Percentiles rank a stretch among this genome's conserved stretches.
Evolutionary conservation across 805 yeast species (phyloP).

Genomic region (Suhomyces sp.): DNA sequence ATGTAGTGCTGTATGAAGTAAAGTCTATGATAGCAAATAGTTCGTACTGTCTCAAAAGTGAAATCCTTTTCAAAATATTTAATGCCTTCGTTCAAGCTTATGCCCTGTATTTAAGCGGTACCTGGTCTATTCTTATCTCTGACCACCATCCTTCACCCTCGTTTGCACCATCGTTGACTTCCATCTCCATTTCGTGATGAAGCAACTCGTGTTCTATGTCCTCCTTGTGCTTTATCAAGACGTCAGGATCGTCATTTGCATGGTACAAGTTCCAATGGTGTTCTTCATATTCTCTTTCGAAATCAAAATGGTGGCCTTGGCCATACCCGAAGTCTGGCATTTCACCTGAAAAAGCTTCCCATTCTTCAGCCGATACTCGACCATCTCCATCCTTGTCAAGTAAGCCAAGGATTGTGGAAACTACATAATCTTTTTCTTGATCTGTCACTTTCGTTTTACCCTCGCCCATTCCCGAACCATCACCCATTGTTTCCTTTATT

Average conservation of each 20-base stretch:
- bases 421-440: slow-evolving; percentile 55
- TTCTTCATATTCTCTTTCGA: slow-evolving; percentile 88
- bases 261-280: slow-evolving; percentile 92
- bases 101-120: slow-evolving; percentile 30
- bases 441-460: slow-evolving; percentile 57
- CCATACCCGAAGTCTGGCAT: slow-evolving; percentile 94
- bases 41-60: too few species aligned
- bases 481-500: slow-evolving; percentile 75
- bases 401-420: slow-evolving; percentile 51
- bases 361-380: slow-evolving; percentile 64
- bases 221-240: slow-evolving; percentile 76
- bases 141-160: slow-evolving; percentile 19
- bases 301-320: slow-evolving; percentile 91
- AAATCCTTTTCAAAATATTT: too few species aligned
- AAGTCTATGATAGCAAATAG: too few species aligned
- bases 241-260: slow-evolving; percentile 77
- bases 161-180: slow-evolving; percentile 41
- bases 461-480: slow-evolving; percentile 85
- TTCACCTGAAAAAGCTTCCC: slow-evolving; percentile 62
- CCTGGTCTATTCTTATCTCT: slow-evolving; percentile 29
- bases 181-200: slow-evolving; percentile 85
- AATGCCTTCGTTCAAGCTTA: too few species aligned
- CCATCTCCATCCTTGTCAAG: slow-evolving; percentile 71
- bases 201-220: slow-evolving; percentile 85
- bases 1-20: too few species aligned